These are phyloP conservation scores for carrot (Daucus carota) DNA, from an alignment of 129 eudicot genomes.

Conservation along the genomic window DNA sequence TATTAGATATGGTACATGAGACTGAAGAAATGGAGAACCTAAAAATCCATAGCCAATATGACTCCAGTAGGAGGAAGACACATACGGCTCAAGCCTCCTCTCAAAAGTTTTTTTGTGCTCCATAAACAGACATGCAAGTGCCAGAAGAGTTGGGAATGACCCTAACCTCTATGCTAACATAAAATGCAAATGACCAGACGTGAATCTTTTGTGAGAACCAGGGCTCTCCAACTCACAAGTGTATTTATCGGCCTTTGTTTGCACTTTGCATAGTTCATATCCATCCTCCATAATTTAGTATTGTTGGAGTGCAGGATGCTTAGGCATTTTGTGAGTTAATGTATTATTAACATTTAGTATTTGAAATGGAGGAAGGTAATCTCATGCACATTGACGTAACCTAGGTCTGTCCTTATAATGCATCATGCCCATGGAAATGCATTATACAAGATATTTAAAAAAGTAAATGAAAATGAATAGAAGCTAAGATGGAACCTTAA, in stretches of 20 bases:
- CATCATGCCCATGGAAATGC: neutral
- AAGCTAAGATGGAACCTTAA: slow-evolving; percentile 45
- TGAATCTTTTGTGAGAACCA: neutral
- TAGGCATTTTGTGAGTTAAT: neutral
- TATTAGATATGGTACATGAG: neutral
- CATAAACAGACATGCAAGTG: neutral
- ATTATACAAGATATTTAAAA: neutral
- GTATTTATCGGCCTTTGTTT: neutral
- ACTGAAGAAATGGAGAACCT: neutral
- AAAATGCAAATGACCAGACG: neutral
- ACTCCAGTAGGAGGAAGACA: neutral
- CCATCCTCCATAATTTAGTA: neutral
- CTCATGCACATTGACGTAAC: neutral
- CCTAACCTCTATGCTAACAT: neutral
- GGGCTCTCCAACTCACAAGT: neutral
- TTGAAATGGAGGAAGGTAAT: neutral
- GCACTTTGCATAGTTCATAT: neutral
- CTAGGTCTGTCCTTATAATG: slow-evolving; percentile 5
- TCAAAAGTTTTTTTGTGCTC: neutral
- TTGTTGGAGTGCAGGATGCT: neutral
- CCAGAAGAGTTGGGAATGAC: neutral
- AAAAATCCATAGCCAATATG: neutral
- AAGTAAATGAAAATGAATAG: slow-evolving; percentile 5
- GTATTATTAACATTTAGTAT: neutral
- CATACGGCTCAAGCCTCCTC: neutral